phyloP scores from a whole-genome alignment of 169 alveolate genomes.

The Babesia divergens region DNA sequence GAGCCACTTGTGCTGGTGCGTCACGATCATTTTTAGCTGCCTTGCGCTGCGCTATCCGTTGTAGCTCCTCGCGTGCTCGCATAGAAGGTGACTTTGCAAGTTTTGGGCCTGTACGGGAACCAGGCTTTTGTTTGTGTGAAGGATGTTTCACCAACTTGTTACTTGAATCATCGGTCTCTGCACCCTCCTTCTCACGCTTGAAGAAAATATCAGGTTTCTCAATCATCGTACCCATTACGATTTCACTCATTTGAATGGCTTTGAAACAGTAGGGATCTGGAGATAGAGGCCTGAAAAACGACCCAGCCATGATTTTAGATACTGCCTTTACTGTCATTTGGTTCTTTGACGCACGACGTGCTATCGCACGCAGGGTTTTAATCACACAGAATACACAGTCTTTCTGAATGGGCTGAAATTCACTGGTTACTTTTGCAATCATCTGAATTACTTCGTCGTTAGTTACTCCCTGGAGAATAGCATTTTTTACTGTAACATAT shows the following conservation, averaged over 20 bases:
- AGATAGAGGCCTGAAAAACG: constrained; percentile 56
- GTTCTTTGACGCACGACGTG: constrained; percentile 32
- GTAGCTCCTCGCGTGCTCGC: constrained; percentile 30
- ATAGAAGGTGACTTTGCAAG: constrained; percentile 16
- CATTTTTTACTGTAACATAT: constrained; percentile 37
- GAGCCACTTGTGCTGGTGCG: background rate
- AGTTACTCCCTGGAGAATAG: constrained; percentile 27
- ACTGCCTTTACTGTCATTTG: constrained; percentile 35
- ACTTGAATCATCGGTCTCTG: background rate
- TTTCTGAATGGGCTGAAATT: constrained; percentile 7
- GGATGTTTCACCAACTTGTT: background rate
- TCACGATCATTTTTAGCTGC: background rate
- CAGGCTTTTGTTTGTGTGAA: background rate
- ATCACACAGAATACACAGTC: constrained; percentile 56
- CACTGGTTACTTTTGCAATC: constrained; percentile 11
- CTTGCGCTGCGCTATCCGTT: constrained; percentile 1
- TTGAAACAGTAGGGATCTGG: constrained; percentile 47
- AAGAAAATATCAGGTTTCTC: constrained; percentile 58
- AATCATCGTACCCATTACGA: constrained; percentile 46
- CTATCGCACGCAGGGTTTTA: constrained; percentile 49
- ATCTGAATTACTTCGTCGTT: constrained; percentile 32
- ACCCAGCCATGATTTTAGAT: constrained; percentile 48
- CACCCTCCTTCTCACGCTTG: constrained; percentile 3
- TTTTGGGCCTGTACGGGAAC: background rate
- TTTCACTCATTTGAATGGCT: constrained; percentile 24